These are phyloP conservation scores for Cytospora piceicola DNA, from an alignment of 2,329 filamentous ascomycete genomes.

Conservation along the genomic window DNA sequence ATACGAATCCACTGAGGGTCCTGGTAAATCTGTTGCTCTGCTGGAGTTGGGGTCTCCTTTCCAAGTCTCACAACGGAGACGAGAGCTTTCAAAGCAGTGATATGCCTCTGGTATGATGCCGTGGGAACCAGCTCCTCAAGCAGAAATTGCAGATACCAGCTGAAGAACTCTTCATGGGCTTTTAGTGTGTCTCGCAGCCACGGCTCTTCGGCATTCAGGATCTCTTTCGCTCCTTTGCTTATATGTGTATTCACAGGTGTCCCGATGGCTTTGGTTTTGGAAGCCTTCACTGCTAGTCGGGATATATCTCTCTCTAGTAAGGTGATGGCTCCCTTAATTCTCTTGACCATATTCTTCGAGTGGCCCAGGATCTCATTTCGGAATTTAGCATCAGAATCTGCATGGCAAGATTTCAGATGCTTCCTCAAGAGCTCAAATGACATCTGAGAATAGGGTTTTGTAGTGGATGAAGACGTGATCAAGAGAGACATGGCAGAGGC, in stretches of 20 bases:
- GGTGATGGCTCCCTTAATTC: constrained; percentile 69
- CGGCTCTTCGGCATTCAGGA: constrained; percentile 19
- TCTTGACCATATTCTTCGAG: constrained; percentile 75
- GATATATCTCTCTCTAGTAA: constrained; percentile 54
- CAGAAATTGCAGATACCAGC: constrained; percentile 75
- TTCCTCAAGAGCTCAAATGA: constrained; percentile 66
- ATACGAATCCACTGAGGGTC: constrained; percentile 61
- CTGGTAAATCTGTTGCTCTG: constrained; percentile 37
- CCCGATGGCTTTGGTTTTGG: background rate
- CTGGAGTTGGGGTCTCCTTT: constrained; percentile 50
- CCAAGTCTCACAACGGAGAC: constrained; percentile 70
- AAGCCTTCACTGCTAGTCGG: constrained; percentile 35
- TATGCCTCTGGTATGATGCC: constrained; percentile 87
- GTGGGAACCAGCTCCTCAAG: constrained; percentile 75
- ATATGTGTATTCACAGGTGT: constrained; percentile 22
- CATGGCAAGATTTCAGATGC: constrained; percentile 73
- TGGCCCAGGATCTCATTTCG: constrained; percentile 79
- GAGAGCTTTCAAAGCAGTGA: constrained; percentile 75
- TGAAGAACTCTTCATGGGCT: constrained; percentile 67
- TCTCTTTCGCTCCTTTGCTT: constrained; percentile 22
- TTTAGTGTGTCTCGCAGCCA: constrained; percentile 45
- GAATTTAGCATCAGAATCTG: constrained; percentile 84
- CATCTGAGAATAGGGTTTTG: constrained; percentile 68
- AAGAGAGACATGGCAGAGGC: constrained; percentile 82
- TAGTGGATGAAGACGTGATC: constrained; percentile 74